Base-by-base conservation (phyloP, 169 alveolate genomes). In the Plasmodium inui region DNA sequence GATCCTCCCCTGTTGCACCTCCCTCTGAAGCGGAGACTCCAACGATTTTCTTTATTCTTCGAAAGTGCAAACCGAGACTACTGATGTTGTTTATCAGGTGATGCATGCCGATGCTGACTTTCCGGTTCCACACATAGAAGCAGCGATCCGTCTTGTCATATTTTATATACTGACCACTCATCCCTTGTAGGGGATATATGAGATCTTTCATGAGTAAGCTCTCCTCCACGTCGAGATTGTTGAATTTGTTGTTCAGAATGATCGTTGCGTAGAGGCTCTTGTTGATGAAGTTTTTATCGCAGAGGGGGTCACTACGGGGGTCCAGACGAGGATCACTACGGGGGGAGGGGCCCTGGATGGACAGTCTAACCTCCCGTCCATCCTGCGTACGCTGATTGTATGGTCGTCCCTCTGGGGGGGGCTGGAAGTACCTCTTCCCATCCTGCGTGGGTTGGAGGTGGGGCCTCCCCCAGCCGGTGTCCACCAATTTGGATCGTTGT, bases 161-260 rank as follows among this genome's bases (percentile, higher is more conserved):
- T 72, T 79, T 79, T 8, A 89, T 73, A 30, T 79, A 89, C 82
- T 89, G 84, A 6, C 94, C 94, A 67, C 82, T 80, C 46, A 89
- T 34, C 5, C 94, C 94, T 89, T 89, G 94, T 1, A 89, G 44
- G 17, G 94, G 94, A 37, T 89, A 89, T 61, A 89, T 89, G 8
- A 89, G 19, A 53, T 89, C 94, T 71, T 73, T 78, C 32, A 89
- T 17, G 6, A 89, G 14, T 8, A 78, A 32, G 71, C 32, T 89
- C 28, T 89, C 94, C 32, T 89, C 94, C 10, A 89, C 32, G 67
- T 89, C 94, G 6, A 89, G 71, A 46, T 26, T 57, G 72, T 89
- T 74, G 32, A 89, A 89, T 22, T 80, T 89, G 26, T 67, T 80
- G 71, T 89, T 89, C 14, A 89, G 41, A 5, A 89, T 89, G 41